Evolutionary conservation across 305 asterid genomes (phyloP).

Genomic region (Fraxinus albicans): DNA sequence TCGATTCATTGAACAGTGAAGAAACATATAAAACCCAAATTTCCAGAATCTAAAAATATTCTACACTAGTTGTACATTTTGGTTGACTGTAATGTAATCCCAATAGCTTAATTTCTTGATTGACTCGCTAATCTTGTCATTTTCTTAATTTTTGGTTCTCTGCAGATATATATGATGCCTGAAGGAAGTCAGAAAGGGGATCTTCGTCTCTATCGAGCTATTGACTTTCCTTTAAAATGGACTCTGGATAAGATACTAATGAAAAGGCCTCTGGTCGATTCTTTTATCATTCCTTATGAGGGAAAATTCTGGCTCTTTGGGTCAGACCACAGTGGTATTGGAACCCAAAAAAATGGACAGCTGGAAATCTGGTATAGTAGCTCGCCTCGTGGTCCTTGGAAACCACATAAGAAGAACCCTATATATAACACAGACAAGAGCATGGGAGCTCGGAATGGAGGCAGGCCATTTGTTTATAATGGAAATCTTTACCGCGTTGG

Average conservation of each 20-base stretch:
- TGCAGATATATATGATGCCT: slow-evolving; percentile 97
- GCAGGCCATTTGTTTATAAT: slow-evolving; percentile 71
- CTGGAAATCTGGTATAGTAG: slow-evolving; percentile 83
- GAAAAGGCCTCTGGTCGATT: slow-evolving; percentile 82
- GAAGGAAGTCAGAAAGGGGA: slow-evolving; percentile 88
- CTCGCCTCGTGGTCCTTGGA: slow-evolving; percentile 93
- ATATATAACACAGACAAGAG: slow-evolving; percentile 72
- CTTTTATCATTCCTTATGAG: slow-evolving; percentile 60
- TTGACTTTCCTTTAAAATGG: slow-evolving; percentile 83
- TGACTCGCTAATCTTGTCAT: not conserved
- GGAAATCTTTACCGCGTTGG: slow-evolving; percentile 81
- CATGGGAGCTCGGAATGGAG: slow-evolving; percentile 95
- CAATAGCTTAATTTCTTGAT: not conserved
- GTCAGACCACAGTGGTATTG: slow-evolving; percentile 82
- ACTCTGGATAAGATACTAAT: slow-evolving; percentile 54
- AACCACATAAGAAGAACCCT: slow-evolving; percentile 82
- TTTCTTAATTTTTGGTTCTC: not conserved
- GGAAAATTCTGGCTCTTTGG: slow-evolving; percentile 92
- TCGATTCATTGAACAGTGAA: not conserved
- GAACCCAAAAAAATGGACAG: slow-evolving; percentile 75
- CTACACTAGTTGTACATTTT: not conserved
- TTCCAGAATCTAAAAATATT: not conserved
- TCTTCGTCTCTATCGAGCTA: slow-evolving; percentile 85
- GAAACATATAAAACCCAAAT: not conserved
- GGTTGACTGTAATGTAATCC: not conserved